phyloP scores from a whole-genome alignment of 805 yeast genomes.

The Cyberlindnera petersonii region DNA sequence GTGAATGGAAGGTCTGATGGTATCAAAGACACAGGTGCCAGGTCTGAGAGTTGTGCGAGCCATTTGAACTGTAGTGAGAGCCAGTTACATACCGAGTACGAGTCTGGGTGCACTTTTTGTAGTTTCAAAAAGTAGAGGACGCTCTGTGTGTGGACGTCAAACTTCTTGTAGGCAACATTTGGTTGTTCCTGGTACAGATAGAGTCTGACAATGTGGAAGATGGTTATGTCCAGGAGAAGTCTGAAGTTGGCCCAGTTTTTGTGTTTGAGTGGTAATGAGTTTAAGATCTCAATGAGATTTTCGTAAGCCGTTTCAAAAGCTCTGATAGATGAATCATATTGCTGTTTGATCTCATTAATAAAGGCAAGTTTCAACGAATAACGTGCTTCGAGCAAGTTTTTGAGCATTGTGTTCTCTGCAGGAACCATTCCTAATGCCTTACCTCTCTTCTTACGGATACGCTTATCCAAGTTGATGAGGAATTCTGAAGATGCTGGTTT shows the following conservation, averaged over 20 bases:
- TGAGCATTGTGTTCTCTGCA: slow-evolving; percentile 6
- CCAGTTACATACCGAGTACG: slow-evolving; percentile 46
- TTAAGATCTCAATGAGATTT: slow-evolving; percentile 39
- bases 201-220: slow-evolving; percentile 59
- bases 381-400: slow-evolving; percentile 32
- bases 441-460: slow-evolving; percentile 36
- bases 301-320: slow-evolving; percentile 53
- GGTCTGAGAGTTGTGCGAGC: slow-evolving; percentile 54
- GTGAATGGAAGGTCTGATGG: slow-evolving; percentile 38
- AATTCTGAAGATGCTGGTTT: slow-evolving; percentile 42
- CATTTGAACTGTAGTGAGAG: slow-evolving; percentile 57
- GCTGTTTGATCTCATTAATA: slow-evolving; percentile 45
- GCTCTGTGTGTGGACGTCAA: slow-evolving; percentile 56
- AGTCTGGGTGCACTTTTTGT: slow-evolving; percentile 25
- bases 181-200: slow-evolving; percentile 58
- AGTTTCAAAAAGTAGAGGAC: slow-evolving; percentile 38
- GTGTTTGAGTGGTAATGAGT: slow-evolving; percentile 23
- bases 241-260: slow-evolving; percentile 43
- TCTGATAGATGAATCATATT: slow-evolving; percentile 46
- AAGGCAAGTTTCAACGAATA: slow-evolving; percentile 49
- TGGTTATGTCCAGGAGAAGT: slow-evolving; percentile 51
- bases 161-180: slow-evolving; percentile 57
- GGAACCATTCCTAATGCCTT: slow-evolving; percentile 15
- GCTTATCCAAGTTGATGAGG: slow-evolving; percentile 39
- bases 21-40: slow-evolving; percentile 41